phyloP scores from a whole-genome alignment of 768 basidiomycete species.

The Leccinum truebloodii region DNA sequence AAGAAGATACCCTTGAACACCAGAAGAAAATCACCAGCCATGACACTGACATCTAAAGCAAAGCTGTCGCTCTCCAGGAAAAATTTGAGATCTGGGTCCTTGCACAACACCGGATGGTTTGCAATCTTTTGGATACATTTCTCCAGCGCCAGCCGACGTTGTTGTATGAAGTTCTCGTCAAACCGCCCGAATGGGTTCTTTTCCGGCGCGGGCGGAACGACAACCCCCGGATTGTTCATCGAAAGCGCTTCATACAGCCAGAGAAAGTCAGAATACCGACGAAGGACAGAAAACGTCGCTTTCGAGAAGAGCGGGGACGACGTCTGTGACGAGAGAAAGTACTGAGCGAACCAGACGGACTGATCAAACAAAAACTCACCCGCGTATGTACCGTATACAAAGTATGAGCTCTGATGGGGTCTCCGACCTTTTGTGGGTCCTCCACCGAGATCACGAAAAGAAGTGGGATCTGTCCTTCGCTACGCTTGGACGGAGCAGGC shows the following conservation, averaged over 20 bases:
- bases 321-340: conserved; percentile 49
- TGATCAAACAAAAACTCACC: conserved; percentile 41
- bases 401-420: conserved; percentile 89
- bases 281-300: conserved; percentile 86
- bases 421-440: conserved; percentile 97
- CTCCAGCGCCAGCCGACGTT: conserved; percentile 80
- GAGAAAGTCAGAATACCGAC: conserved; percentile 97
- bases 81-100: conserved; percentile 83
- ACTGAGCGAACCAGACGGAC: background rate
- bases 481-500: conserved; percentile 20
- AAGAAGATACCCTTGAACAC: background rate
- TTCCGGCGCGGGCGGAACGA: conserved; percentile 95
- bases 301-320: conserved; percentile 84
- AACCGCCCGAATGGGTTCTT: conserved; percentile 94
- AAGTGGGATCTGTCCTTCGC: conserved; percentile 56
- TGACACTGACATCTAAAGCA: conserved; percentile 72
- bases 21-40: conserved; percentile 1
- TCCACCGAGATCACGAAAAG: conserved; percentile 89
- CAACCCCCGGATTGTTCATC: conserved; percentile 92
- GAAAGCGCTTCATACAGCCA: conserved; percentile 93
- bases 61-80: conserved; percentile 96
- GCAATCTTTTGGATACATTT: conserved; percentile 92
- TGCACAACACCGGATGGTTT: conserved; percentile 85
- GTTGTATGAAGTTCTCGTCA: conserved; percentile 87
- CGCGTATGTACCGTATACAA: conserved; percentile 96